Conservation (phyloP, 1,284 basidiomycete species). For the Cryptococcus floricola region DNA sequence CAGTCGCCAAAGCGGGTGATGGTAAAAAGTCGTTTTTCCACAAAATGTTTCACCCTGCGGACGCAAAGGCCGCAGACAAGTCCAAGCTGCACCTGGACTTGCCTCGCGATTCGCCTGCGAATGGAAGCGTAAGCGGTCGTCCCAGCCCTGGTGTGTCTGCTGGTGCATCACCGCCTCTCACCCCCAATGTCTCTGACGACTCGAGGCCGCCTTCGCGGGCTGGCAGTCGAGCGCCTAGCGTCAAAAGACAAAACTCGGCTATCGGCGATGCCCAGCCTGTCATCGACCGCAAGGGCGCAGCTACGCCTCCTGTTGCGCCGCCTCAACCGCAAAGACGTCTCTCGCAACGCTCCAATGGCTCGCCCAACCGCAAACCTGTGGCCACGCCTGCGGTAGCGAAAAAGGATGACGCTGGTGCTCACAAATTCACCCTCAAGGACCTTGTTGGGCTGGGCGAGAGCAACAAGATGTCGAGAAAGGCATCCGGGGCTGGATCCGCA, state of each 20-base stretch:
- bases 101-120: constrained; percentile 15
- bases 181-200: constrained; percentile 28
- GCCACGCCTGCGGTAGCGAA: constrained; percentile 20
- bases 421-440: constrained; percentile 77
- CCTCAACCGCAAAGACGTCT: constrained; percentile 19
- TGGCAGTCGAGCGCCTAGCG: constrained; percentile 34
- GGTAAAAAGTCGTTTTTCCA: constrained; percentile 48
- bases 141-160: constrained; percentile 12
- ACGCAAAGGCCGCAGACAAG: constrained; percentile 18
- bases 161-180: constrained; percentile 33
- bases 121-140: constrained; percentile 7
- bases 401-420: constrained; percentile 45
- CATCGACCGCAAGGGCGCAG: constrained; percentile 17
- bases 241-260: constrained; percentile 27
- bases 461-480: constrained; percentile 64
- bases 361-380: constrained; percentile 17
- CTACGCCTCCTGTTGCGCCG: constrained; percentile 12
- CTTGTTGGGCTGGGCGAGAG: constrained; percentile 56
- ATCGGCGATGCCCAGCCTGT: constrained; percentile 28
- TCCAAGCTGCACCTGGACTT: constrained; percentile 20
- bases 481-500: constrained; percentile 59
- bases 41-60: constrained; percentile 47
- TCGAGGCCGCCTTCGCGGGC: constrained; percentile 38
- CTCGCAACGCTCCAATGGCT: constrained; percentile 27
- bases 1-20: constrained; percentile 28